Evolutionary conservation across 1,139 yeast species (phyloP).

Genomic region (Ogataea hybrid): DNA sequence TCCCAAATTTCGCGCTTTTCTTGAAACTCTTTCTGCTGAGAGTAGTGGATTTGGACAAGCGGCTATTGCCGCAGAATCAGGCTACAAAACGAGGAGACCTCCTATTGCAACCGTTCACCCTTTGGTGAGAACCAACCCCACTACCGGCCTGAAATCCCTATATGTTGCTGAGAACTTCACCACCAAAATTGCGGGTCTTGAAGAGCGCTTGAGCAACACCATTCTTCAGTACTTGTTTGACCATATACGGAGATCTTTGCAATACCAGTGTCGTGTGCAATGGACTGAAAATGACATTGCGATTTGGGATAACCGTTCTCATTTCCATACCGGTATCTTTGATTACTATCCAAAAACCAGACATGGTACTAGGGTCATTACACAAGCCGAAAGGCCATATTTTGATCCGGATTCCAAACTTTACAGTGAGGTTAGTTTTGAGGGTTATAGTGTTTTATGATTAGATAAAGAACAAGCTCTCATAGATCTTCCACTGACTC

Average conservation of each 20-base stretch:
- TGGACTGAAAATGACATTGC: constrained; percentile 52
- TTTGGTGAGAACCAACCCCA: constrained; percentile 46
- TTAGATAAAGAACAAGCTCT: too few species aligned
- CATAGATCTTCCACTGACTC: not conserved
- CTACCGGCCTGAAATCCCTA: constrained; percentile 48
- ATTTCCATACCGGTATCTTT: constrained; percentile 43
- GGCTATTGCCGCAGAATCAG: constrained; percentile 42
- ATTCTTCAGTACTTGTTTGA: constrained; percentile 39
- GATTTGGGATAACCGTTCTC: constrained; percentile 54
- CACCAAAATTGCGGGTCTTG: constrained; percentile 41
- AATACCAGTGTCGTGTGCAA: constrained; percentile 50
- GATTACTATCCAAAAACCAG: constrained; percentile 48
- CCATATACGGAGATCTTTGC: constrained; percentile 39
- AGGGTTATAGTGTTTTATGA: constrained; percentile 4
- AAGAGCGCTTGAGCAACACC: constrained; percentile 35
- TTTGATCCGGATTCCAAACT: constrained; percentile 50
- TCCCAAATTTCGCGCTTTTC: constrained; percentile 42
- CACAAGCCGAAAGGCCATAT: constrained; percentile 53
- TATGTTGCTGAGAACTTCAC: constrained; percentile 44
- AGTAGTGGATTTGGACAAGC: constrained; percentile 35
- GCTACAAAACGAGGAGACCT: constrained; percentile 37
- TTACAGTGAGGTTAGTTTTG: constrained; percentile 41
- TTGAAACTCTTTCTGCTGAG: constrained; percentile 35
- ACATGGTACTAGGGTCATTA: constrained; percentile 56
- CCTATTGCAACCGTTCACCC: constrained; percentile 44